Base-by-base conservation (phyloP, 768 basidiomycete genomes). In the Suillus discolor region DNA sequence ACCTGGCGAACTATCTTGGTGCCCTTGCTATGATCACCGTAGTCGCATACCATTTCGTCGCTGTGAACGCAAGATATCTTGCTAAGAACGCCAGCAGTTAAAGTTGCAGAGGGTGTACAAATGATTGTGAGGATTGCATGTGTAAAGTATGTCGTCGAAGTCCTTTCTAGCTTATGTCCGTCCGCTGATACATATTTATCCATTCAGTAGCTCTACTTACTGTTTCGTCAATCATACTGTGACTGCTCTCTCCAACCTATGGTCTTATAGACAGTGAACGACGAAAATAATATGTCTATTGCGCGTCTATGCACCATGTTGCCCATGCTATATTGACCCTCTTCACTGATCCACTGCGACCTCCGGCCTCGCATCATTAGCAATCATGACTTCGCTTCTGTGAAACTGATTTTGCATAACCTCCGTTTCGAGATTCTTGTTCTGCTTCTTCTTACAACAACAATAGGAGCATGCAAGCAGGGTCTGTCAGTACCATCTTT, bases 21-120 rank as follows among this genome's bases (percentile, higher is more conserved):
- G 82, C 89, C 44, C 81, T 93, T 62, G 92, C 96, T 36, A 94
- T 98, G 90, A 72, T 94, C 69, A 89, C 92, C 6, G 90, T 96
- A 63, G 89, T 98, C 62, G 85, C 87, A 57, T 97, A 96, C 78
- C 96, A 98, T 80, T 87, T 97, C 71, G 81, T 98, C 61, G 90
- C 93, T 41, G 93, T 97, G 67, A 96, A 96, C 71, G 87, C 88
- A 47, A 84, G 84, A 25, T 72, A 82, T 67, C 67, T 84, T 74
- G 74, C 75, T 76, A 66, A 68, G 67, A 67, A 73, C 57, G 63
- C 69, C 49, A 67, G 67, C 63, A 49, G 34, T 36, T 61, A n/a
- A 45, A 57, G 39, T 18, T 15, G 42, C 25, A 31, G 20, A 54
- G 55, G 18, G 23, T 45, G 18, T 54, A 6, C 9, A 2, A 31